phyloP scores from a whole-genome alignment of 768 basidiomycete species.

The Paxillus rubicundulus region DNA sequence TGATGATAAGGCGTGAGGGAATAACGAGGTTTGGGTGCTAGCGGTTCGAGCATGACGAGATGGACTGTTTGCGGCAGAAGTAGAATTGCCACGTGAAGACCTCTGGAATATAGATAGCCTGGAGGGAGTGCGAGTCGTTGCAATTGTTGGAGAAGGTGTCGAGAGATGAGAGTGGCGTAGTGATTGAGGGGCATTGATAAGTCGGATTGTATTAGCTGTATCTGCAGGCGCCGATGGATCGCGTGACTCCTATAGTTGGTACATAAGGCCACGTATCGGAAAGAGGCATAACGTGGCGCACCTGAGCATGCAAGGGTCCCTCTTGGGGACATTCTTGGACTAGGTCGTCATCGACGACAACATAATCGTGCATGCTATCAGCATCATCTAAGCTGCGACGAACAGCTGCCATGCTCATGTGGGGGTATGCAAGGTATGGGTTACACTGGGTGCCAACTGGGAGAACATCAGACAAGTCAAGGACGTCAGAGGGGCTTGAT shows the following conservation, averaged over 20 bases:
- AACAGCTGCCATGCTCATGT: slow-evolving; percentile 29
- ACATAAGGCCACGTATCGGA: slow-evolving; percentile 16
- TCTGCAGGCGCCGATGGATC: slow-evolving; percentile 16
- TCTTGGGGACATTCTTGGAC: slow-evolving; percentile 26
- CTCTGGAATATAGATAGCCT: slow-evolving; percentile 45
- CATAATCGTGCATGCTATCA: slow-evolving; percentile 39
- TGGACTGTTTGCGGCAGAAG: slow-evolving; percentile 26
- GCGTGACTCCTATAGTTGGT: slow-evolving; percentile 23
- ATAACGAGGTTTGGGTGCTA: slow-evolving; percentile 46
- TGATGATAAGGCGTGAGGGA: slow-evolving; percentile 10
- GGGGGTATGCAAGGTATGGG: slow-evolving; percentile 44
- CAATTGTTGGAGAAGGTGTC: slow-evolving; percentile 37
- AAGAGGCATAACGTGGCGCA: slow-evolving; percentile 27
- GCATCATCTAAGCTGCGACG: slow-evolving; percentile 31
- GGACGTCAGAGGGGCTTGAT: slow-evolving; percentile 10
- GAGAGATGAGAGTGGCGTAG: slow-evolving; percentile 44
- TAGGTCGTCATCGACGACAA: slow-evolving; percentile 37
- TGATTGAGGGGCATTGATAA: slow-evolving; percentile 38
- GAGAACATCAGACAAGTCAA: slow-evolving; percentile 21
- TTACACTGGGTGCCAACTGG: slow-evolving; percentile 31
- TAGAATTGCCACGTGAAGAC: slow-evolving; percentile 26
- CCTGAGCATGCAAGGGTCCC: slow-evolving; percentile 15
- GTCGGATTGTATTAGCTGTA: slow-evolving; percentile 31
- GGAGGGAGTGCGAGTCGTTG: slow-evolving; percentile 35
- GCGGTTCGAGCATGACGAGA: slow-evolving; percentile 47